Conservation (phyloP, 225 moss, liverwort and hornwort genomes). For the Antitrichia curtipendula region DNA sequence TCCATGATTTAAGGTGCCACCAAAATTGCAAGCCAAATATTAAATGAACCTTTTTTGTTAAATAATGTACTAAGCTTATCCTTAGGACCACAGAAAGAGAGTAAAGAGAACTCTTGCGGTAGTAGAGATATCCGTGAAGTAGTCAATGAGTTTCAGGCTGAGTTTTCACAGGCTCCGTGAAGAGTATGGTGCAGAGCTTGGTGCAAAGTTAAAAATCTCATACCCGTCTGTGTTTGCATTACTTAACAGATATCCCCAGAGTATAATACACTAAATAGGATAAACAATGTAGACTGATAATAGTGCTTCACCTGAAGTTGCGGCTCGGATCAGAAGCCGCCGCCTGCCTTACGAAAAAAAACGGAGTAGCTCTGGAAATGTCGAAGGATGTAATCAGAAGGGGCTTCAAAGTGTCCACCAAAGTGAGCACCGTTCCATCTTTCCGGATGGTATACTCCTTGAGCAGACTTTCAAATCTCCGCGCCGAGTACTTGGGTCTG, state of each 20-base stretch:
- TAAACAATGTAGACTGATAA: not conserved
- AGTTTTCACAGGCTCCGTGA: not conserved
- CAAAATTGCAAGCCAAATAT: not conserved
- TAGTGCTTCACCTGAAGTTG: constrained; percentile 52
- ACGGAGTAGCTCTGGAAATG: constrained; percentile 64
- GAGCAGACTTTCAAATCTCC: constrained; percentile 60
- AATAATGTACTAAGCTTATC: not conserved
- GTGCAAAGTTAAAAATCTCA: not conserved
- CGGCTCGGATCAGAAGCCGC: constrained; percentile 67
- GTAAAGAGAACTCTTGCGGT: not conserved
- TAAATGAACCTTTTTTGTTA: too few relatives aligned
- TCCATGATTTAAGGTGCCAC: not conserved
- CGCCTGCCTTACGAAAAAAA: constrained; percentile 74
- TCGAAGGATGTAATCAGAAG: constrained; percentile 86
- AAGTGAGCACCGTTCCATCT: constrained; percentile 66
- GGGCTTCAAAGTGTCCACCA: constrained; percentile 72
- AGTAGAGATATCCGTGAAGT: not conserved
- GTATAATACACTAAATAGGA: not conserved
- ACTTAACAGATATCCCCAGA: not conserved
- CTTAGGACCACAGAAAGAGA: not conserved
- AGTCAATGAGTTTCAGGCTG: not conserved
- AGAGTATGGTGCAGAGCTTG: not conserved
- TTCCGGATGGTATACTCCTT: constrained; percentile 52
- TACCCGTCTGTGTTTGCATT: too few relatives aligned
- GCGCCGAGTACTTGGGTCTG: constrained; percentile 77